Base-by-base conservation (phyloP, 2,329 filamentous ascomycete genomes). In the Fusarium austroafricanum region DNA sequence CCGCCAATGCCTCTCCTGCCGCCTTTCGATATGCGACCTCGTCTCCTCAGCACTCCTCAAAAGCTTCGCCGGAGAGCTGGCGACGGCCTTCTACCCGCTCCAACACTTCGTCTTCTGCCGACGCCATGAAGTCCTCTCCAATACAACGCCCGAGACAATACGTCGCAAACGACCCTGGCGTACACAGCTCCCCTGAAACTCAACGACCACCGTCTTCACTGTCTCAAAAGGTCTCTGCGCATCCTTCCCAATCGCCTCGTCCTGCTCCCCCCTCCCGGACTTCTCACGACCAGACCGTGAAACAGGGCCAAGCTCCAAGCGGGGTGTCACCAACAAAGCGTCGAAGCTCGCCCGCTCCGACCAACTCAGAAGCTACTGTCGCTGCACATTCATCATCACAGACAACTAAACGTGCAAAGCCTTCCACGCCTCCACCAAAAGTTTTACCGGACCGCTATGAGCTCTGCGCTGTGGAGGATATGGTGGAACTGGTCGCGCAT, bases 401-500 rank as follows among this genome's bases (percentile, higher is more conserved):
- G 26, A 70, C 75, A 10, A 79, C 84, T 8, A 91, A 91, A 75
- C 84, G 88, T 42, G 77, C 83, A 29, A 85, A 82, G 67, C 81
- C 84, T 33, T 84, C 84, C 43, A 78, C 80, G 15, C 79, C 78
- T 9, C 82, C 85, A 10, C 81, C 85, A 39, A 91, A 89, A 74
- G 71, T 85, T 10, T 74, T 96, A 75, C 92, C 96, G 2, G 79
- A 86, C 61, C 85, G 86, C 73, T 99, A 99, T 78, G 93, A 97
- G 78, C 82, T 89, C 12, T 97, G 93, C 77, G 84, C 91, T 38
- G 88, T 92, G 10, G 92, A 94, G 74, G 94, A 97, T 76, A 87
- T 99, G 76, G 96, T 97, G 28, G 85, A 95, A 40, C 83, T 99
- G 63, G 96, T 99, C 70, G 90, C 94, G 44, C 93, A 96, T 75